A percentile compares a stretch with the other conserved stretches of the same genome.
These are phyloP conservation scores for Pseudovirgaria hyperparasitica DNA, from an alignment of 2,329 filamentous ascomycete species.

Conservation along the genomic window DNA sequence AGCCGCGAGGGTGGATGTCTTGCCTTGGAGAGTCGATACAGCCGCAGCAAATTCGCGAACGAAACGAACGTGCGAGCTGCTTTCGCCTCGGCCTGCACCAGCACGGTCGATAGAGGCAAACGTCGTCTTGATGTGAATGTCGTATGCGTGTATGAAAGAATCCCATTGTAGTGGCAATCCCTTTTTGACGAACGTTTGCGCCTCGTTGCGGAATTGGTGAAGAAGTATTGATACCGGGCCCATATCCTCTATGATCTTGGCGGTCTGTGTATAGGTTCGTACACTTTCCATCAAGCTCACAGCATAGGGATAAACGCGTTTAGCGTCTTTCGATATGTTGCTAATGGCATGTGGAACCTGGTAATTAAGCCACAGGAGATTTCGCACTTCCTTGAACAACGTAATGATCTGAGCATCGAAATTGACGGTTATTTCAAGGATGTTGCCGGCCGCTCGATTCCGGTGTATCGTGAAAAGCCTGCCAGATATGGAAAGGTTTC, in stretches of 20 bases:
- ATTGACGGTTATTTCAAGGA: conserved; percentile 81
- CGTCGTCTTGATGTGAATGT: conserved; percentile 64
- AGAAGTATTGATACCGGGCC: conserved; percentile 76
- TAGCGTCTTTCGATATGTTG: conserved; percentile 96
- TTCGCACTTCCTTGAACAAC: conserved; percentile 95
- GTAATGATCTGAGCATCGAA: conserved; percentile 97
- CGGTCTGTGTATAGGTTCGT: conserved; percentile 81
- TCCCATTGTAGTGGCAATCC: conserved; percentile 91
- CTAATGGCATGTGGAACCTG: conserved; percentile 88
- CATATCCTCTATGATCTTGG: conserved; percentile 73
- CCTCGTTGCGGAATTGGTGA: conserved; percentile 83
- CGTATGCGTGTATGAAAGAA: conserved; percentile 93
- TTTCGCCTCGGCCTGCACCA: conserved; percentile 53
- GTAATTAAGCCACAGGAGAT: conserved; percentile 89
- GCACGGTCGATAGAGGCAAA: conserved; percentile 47
- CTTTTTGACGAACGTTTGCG: conserved; percentile 70
- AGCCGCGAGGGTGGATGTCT: conserved; percentile 64
- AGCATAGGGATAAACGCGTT: conserved; percentile 93
- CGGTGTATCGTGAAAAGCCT: conserved; percentile 81
- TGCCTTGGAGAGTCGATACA: conserved; percentile 76
- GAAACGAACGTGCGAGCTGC: conserved; percentile 92
- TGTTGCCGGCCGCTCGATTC: conserved; percentile 81
- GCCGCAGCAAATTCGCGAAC: conserved; percentile 84
- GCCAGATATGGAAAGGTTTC: conserved; percentile 83
- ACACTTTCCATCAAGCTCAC: conserved; percentile 98